Base-by-base conservation (phyloP, 2,329 filamentous ascomycete genomes). In the Hymenoscyphus infarciens region DNA sequence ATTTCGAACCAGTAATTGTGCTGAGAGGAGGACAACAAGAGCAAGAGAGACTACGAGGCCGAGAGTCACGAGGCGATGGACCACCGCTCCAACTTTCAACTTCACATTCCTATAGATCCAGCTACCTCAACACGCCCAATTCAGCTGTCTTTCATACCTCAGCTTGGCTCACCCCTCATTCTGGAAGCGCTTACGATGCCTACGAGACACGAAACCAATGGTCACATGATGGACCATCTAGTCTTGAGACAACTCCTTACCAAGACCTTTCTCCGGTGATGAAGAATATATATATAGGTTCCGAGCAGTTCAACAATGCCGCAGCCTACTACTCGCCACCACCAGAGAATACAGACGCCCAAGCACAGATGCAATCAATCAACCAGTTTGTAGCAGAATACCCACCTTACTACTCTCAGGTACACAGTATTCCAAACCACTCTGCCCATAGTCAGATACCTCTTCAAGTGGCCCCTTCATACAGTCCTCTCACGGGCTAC, bases 241-340 rank as follows among this genome's bases (percentile, higher is more conserved):
- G 19, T 10, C n/a, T 49, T 11, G 42, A 22, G 19, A 49, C 42
- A 22, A 22, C 42, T 10, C 38, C 56, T 45, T 42, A 38, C 38
- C 35, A 57, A 16, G 56, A 49, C 19, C 25, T 39, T 45, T 27
- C 57, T 45, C 39, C 16, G 11, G 6, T 35, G 38, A 29, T 52
- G 19, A 59, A 52, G 35, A 27, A 10, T 29, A 59, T 49, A 13
- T 59, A 59, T 49, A 29, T 39, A 22, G 22, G 42, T 59, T 29
- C 25, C 13, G 38, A 29, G 27, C 39, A 49, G 16, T 35, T 7
- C 22, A 7, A 27, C n/a, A 31, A 31, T 52, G 25, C 27, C 10
- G 15, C 22, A 6, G 16, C 19, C 8, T 59, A 45, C 57, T 59
- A 59, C 38, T 49, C 19, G 8, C 42, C 42, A 25, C 42, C 42